Evolutionary conservation across 176 grass and related monocot genomes (phyloP).

Genomic region (Triticum urartu): DNA sequence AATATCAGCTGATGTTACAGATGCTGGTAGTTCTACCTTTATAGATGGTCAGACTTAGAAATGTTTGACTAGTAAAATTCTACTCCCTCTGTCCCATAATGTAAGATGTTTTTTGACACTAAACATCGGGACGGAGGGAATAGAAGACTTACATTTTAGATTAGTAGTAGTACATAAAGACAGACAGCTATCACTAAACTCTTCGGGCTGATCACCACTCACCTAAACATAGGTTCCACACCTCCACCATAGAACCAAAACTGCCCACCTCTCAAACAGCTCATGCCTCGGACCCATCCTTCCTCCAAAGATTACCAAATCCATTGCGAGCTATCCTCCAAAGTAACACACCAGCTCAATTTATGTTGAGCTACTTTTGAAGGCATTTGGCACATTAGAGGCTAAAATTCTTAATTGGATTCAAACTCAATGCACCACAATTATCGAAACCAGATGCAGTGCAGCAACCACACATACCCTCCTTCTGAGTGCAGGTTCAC

Average conservation of each 20-base stretch:
- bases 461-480: neutral
- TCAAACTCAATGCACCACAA: neutral
- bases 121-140: too few relatives aligned
- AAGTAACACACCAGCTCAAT: neutral
- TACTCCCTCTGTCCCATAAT: too few relatives aligned
- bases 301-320: neutral
- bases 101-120: too few relatives aligned
- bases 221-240: slow-evolving; percentile 14
- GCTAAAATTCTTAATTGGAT: slow-evolving; percentile 3
- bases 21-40: too few relatives aligned
- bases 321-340: too few relatives aligned
- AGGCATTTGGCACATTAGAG: neutral
- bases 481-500: slow-evolving; percentile 11
- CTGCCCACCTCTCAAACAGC: slow-evolving; percentile 5
- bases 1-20: too few relatives aligned
- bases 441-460: neutral
- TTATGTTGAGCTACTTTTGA: neutral
- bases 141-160: too few relatives aligned
- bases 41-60: too few relatives aligned
- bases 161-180: neutral
- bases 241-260: neutral
- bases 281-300: neutral
- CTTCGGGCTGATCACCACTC: neutral
- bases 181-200: neutral
- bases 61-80: too few relatives aligned